Conservation (phyloP, 257 asterid species). For the Ligustrum vulgare region DNA sequence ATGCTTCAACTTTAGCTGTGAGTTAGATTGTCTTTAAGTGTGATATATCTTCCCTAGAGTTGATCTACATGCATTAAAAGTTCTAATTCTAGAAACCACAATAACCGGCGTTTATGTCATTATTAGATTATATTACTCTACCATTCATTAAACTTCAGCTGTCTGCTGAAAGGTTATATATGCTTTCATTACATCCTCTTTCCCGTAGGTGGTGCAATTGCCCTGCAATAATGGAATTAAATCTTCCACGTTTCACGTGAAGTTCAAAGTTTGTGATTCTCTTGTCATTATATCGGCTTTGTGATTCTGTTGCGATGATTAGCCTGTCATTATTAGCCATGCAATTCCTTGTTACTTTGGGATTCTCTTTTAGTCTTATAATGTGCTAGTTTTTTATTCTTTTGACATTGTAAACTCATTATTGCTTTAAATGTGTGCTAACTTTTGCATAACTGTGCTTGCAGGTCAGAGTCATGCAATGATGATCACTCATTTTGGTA, state of each 20-base stretch:
- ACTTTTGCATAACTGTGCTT: slow-evolving; percentile 27
- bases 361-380: slow-evolving; percentile 14
- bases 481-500: slow-evolving; percentile 48
- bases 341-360: not conserved
- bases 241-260: not conserved
- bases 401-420: not conserved
- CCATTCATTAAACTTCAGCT: slow-evolving; percentile 4
- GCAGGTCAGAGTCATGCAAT: slow-evolving; percentile 69
- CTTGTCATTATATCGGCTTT: not conserved
- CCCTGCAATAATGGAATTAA: slow-evolving; percentile 1
- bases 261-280: not conserved
- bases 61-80: not conserved
- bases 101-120: not conserved
- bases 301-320: not conserved
- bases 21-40: not conserved
- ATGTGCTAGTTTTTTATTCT: not conserved
- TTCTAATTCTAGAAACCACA: not conserved
- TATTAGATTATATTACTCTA: slow-evolving; percentile 2
- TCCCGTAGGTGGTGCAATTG: slow-evolving; percentile 9
- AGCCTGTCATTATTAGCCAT: not conserved
- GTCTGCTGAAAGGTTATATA: slow-evolving; percentile 9
- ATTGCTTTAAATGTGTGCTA: slow-evolving; percentile 21
- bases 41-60: not conserved
- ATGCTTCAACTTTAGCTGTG: not conserved
- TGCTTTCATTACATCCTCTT: slow-evolving; percentile 17